A percentile compares a stretch with the other conserved stretches of the same genome.
These are phyloP conservation scores for Glonium stellatum DNA, from an alignment of 495 filamentous ascomycete species.

Conservation along the genomic window DNA sequence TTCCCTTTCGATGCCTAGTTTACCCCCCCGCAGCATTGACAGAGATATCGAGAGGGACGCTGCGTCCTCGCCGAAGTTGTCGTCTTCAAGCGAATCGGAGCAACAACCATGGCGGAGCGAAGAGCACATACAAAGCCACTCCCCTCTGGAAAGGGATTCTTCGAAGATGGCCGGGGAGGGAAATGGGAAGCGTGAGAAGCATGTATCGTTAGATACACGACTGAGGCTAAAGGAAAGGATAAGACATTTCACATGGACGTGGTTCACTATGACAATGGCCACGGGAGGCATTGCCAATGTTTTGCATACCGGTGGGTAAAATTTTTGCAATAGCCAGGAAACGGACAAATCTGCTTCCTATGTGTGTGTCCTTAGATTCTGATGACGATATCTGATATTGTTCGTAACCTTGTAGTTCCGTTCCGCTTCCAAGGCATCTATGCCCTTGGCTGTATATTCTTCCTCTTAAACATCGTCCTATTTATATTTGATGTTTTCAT, in stretches of 20 bases:
- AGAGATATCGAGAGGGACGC: neutral
- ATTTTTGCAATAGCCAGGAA: neutral
- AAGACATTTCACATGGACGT: conserved; percentile 41
- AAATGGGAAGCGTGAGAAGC: neutral
- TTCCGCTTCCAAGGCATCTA: conserved; percentile 63
- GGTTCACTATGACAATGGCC: conserved; percentile 56
- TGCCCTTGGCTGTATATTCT: conserved; percentile 64
- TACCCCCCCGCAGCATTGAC: neutral
- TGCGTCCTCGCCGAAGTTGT: conserved; percentile 3
- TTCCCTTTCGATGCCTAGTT: neutral
- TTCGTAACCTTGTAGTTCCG: conserved; percentile 46
- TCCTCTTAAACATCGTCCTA: conserved; percentile 66
- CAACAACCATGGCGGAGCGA: conserved; percentile 18
- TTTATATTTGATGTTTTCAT: conserved; percentile 64
- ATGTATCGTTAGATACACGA: neutral
- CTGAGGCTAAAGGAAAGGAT: conserved; percentile 32
- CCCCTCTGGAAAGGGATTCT: neutral
- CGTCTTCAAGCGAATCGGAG: conserved; percentile 7
- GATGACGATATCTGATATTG: neutral
- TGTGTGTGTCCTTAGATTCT: neutral
- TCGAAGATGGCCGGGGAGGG: neutral
- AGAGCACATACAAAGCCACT: neutral
- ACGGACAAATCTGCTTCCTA: too few relatives aligned
- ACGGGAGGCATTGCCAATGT: conserved; percentile 81
- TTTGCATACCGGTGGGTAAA: conserved; percentile 56